Base-by-base conservation (phyloP, 1,284 basidiomycete species). In the Wolfiporia cocos region DNA sequence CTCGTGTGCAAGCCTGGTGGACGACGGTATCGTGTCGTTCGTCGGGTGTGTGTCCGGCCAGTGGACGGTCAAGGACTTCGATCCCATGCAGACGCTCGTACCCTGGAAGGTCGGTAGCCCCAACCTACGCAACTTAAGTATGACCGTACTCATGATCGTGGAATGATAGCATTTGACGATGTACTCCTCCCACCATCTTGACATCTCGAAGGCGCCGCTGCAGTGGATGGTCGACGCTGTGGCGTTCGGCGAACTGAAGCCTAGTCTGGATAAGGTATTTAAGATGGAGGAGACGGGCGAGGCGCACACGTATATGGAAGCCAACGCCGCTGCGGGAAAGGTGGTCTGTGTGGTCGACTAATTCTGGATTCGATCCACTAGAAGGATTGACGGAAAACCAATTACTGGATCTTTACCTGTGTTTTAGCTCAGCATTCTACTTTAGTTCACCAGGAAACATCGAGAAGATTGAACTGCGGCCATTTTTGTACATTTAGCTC, bases 201-300 rank as follows among this genome's bases (percentile, higher is more conserved):
- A 44, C 22, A 37, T 44, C 18, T 44, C 43, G 12, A 44, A 40
- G n/a, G 33, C 34, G 5, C 43, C 43, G 17, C 26, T 44, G 19
- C 43, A 44, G 43, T 44, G 43, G 43, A 44, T 44, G 10, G 43
- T 44, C 21, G 34, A 44, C 21, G 43, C 43, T 17, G 37, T 44
- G 9, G 33, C 43, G 17, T 34, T 17, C 19, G 43, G 43, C 23
- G 43, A 44, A 29, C 19, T 44, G 19, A 40, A 33, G 12, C 26
- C 37, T 11, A 39, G 33, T 20, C 19, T 44, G 26, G 43, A 39
- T 38, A 44, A 44, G 38, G 43, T 44, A 9, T 44, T 40, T 34
- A 44, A 40, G 34, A 44, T 44, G 43, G 43, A 44, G 29, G 38
- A 44, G 38, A 44, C 43, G 9, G 43, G 37, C 24, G 34, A 23